Percentiles rank a stretch among this genome's conserved stretches.
Evolutionary conservation across 192 early-diverging fungal species (phyloP).

Genomic region (Mortierella claussenii): DNA sequence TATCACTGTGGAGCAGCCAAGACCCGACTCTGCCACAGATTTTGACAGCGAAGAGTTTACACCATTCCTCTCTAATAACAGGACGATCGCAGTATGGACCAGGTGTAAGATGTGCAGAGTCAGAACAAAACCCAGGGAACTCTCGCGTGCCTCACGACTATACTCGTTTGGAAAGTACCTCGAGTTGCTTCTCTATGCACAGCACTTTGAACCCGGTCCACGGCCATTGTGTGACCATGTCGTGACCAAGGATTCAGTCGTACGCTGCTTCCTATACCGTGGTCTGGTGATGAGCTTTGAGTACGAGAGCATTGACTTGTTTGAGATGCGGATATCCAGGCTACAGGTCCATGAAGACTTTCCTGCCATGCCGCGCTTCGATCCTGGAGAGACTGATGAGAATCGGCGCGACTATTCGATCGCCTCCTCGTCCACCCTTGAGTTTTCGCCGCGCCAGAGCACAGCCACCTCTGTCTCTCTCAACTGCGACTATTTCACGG

Average conservation of each 20-base stretch:
- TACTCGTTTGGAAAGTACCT: conserved; percentile 97
- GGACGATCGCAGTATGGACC: conserved; percentile 84
- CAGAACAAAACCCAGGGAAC: conserved; percentile 66
- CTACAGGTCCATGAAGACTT: conserved; percentile 59
- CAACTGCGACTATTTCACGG: conserved; percentile 46
- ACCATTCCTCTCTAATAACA: conserved; percentile 65
- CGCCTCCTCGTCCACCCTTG: background rate
- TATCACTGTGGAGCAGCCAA: conserved; percentile 51
- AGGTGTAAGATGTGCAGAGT: conserved; percentile 77
- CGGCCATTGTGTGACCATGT: conserved; percentile 65
- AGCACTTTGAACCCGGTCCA: conserved; percentile 57
- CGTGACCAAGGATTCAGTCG: conserved; percentile 59
- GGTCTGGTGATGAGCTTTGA: conserved; percentile 78
- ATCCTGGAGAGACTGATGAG: conserved; percentile 46
- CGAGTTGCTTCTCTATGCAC: conserved; percentile 84
- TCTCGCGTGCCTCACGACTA: conserved; percentile 79
- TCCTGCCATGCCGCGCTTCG: conserved; percentile 38
- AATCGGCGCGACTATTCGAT: conserved; percentile 50
- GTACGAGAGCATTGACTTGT: conserved; percentile 69
- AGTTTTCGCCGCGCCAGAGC: background rate
- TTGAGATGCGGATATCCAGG: conserved; percentile 74
- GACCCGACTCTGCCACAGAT: conserved; percentile 23
- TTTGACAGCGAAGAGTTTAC: conserved; percentile 39
- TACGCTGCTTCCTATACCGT: conserved; percentile 79
- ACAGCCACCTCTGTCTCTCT: conserved; percentile 16